Conservation (phyloP, 768 basidiomycete species). For the Sutorius australiensis region DNA sequence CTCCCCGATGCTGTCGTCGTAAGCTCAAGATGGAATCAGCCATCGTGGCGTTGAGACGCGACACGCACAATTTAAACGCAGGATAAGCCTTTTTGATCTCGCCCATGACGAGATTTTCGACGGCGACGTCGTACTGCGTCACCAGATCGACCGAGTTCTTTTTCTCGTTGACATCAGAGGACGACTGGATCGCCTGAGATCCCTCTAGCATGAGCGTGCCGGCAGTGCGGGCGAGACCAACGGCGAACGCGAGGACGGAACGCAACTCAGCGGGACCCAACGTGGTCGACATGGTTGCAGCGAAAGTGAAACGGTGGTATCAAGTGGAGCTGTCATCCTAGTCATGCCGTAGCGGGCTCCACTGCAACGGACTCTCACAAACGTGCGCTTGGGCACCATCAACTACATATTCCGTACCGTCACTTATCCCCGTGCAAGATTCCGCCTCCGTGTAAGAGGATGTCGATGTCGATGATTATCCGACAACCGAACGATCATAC, state of each 20-base stretch:
- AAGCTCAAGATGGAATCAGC: background rate
- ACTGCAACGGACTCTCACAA: background rate
- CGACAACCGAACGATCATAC: too few species aligned
- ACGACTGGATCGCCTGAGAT: constrained; percentile 64
- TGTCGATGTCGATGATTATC: too few species aligned
- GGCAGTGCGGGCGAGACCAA: constrained; percentile 67
- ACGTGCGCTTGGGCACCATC: background rate
- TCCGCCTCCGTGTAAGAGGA: too few species aligned
- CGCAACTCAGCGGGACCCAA: constrained; percentile 47
- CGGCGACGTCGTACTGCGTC: constrained; percentile 89
- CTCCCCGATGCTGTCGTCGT: constrained; percentile 74
- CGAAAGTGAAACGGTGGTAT: background rate
- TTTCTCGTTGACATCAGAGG: constrained; percentile 70
- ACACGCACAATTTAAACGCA: constrained; percentile 73
- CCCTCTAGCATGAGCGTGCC: constrained; percentile 76
- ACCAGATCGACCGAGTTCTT: constrained; percentile 94
- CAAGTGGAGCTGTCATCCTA: background rate
- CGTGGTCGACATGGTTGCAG: constrained; percentile 27
- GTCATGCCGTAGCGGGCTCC: background rate
- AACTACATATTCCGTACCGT: background rate
- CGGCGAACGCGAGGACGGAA: constrained; percentile 63
- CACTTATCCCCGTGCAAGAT: background rate
- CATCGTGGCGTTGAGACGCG: background rate
- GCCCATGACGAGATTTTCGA: constrained; percentile 78
- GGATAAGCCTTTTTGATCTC: constrained; percentile 68